Evolutionary conservation across 169 alveolate species (phyloP).

Genomic region (Cytauxzoon felis): DNA sequence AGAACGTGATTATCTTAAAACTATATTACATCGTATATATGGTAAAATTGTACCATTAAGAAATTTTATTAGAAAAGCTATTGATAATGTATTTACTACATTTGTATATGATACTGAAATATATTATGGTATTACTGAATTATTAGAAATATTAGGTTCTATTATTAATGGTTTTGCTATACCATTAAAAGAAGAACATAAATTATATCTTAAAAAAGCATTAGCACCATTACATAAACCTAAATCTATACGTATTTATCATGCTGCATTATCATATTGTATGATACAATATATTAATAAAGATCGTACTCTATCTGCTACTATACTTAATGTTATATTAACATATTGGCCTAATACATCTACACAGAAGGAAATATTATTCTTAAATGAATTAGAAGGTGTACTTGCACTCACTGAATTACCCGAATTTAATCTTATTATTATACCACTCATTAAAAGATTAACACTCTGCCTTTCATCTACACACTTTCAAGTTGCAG

Average conservation of each 20-base stretch:
- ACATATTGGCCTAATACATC: slow-evolving; percentile 97
- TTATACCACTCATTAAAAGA: slow-evolving; percentile 71
- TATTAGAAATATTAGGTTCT: slow-evolving; percentile 90
- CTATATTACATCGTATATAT: slow-evolving; percentile 90
- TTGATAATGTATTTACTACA: slow-evolving; percentile 89
- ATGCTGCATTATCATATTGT: slow-evolving; percentile 92
- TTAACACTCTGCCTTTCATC: slow-evolving; percentile 68
- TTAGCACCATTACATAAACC: slow-evolving; percentile 95
- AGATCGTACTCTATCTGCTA: slow-evolving; percentile 91
- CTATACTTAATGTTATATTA: slow-evolving; percentile 77
- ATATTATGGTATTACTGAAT: slow-evolving; percentile 94
- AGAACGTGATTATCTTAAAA: slow-evolving; percentile 93
- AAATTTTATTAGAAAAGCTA: slow-evolving; percentile 89
- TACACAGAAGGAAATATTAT: slow-evolving; percentile 90
- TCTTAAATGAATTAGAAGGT: slow-evolving; percentile 93
- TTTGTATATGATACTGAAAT: slow-evolving; percentile 90
- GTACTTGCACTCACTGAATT: slow-evolving; percentile 82
- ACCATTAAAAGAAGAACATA: slow-evolving; percentile 97
- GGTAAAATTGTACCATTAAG: slow-evolving; percentile 86
- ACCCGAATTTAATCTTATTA: slow-evolving; percentile 76
- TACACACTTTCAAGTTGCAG: slow-evolving; percentile 86
- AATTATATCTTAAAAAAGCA: slow-evolving; percentile 89
- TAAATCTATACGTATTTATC: slow-evolving; percentile 87
- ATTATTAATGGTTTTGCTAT: slow-evolving; percentile 96
- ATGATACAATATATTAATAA: slow-evolving; percentile 92